Evolutionary conservation across 257 asterid genomes (phyloP), one percentile per base, ranked within the genome.

Genomic region (Solanum sparsipilum): DNA sequence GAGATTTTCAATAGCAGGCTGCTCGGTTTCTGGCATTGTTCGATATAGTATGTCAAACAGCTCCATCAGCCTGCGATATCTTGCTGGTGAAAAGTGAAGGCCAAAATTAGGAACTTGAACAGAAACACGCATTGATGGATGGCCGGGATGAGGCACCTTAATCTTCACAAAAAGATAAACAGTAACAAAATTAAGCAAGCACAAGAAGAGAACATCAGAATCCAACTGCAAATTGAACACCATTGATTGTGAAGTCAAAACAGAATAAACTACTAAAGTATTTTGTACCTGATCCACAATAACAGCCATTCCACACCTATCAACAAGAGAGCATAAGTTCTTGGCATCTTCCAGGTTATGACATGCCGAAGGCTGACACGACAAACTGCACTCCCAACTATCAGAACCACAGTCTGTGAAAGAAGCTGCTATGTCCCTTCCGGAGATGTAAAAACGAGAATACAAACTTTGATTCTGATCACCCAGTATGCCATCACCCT

Each of bases 381-480:
- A 92, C 95, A 94, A 92, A 90, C 91, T 90, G 90, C 92, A 92
- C 71, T 90, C 89, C 86, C 91, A 92, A 79, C 75, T 88, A 38
- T 90, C 94, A 74, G 94, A 91, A 87, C 92, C 92, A 87, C 94
- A 92, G 90, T 91, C 95, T 86, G 98, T 89, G 92, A 96, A 94
- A 91, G 94, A 95, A 68, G 99, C 99, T 13, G 99, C 94, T 86
- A 97, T 97, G 91, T 97, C 99, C 91, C 98, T 94, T 89, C 99
- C 99, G 83, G 96, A 93, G 86, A 97, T 95, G 90, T 93, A 91
- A 92, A 95, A 97, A 86, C 98, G 98, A 86, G 99, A 96, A 92
- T 93, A 97, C 41, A 95, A 93, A 92, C 94, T 94, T 79, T 90
- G 95, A 65, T 94, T 93, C 85, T 91, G 93, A 83, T 95, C 98